Base-by-base conservation (phyloP, 768 basidiomycete genomes). In the Sarcodon aspratus region DNA sequence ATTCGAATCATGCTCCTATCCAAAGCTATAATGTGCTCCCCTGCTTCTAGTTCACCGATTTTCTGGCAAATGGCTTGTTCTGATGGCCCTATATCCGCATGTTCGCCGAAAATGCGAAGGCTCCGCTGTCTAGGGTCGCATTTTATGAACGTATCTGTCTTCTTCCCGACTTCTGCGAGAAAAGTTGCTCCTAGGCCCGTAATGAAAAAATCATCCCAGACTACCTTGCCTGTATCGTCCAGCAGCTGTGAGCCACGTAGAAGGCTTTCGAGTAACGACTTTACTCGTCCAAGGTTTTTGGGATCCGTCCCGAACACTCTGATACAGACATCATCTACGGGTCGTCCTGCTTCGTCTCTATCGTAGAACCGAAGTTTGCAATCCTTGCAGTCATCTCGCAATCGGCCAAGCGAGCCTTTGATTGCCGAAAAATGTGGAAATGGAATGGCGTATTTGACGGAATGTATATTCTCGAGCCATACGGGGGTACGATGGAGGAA, bases 201-300 rank as follows among this genome's bases (percentile, higher is more conserved):
- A 12, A 68, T 64, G 50, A 79, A 69, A 48, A 73, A 74, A 13
- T 70, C 69, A 45, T 75, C 70, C 76, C 78, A 79, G 3, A 71
- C 50, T 1, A 53, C 49, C 17, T 52, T 50, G 0, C 59, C 61
- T 4, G 36, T 36, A 3, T 69, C 66, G 1, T 63, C 59, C 11
- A 53, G 54, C 33, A 73, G 48, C 11, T 69, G 50, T 11, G 65
- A 57, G 7, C 77, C 77, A 6, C 61, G 58, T 18, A 78, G 45
- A 11, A 74, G 54, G 0, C 42, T 21, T 35, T 71, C 67, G 18
- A 79, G 46, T 37, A 63, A 59, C 1, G 57, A 48, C 54, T 74
- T 75, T 7, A 56, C 54, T 5, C 57, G 50, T 1, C 63, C 64
- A 36, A 78, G 70, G 2, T 54, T 48, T 15, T 63, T 55, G 4